phyloP scores from a whole-genome alignment of 495 filamentous ascomycete genomes.

The Aspergillus bertholletiae region DNA sequence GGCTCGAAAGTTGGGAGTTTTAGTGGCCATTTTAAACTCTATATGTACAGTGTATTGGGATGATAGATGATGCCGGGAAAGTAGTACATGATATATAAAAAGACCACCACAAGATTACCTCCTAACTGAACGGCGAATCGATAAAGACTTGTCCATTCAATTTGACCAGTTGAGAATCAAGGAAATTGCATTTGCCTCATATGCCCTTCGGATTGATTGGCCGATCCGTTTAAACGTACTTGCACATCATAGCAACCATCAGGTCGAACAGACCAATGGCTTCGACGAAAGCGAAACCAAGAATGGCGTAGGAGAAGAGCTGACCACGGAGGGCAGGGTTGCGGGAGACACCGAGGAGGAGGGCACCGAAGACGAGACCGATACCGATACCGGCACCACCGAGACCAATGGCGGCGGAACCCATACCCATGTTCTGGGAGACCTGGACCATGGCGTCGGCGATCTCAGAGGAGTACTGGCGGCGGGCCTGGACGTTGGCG shows the following conservation, averaged over 20 bases:
- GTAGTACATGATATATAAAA: constrained; percentile 33
- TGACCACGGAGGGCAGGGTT: constrained; percentile 87
- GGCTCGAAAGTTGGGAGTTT: constrained; percentile 7
- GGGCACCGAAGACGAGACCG: constrained; percentile 84
- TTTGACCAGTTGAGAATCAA: not conserved
- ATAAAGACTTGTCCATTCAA: not conserved
- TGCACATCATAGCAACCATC: constrained; percentile 89
- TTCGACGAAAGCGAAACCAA: constrained; percentile 91
- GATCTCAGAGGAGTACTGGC: constrained; percentile 77
- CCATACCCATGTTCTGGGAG: constrained; percentile 85
- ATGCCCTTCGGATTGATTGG: not conserved
- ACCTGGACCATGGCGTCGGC: constrained; percentile 81
- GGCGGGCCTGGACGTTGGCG: constrained; percentile 54
- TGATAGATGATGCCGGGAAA: constrained; percentile 18
- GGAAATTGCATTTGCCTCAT: not conserved
- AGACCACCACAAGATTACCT: constrained; percentile 25
- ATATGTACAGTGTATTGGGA: constrained; percentile 41
- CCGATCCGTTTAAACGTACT: constrained; percentile 47
- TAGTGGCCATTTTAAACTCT: constrained; percentile 39
- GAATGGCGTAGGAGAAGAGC: constrained; percentile 91
- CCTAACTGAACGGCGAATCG: constrained; percentile 6
- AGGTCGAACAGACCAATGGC: constrained; percentile 92
- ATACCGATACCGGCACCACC: constrained; percentile 91
- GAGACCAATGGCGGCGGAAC: constrained; percentile 82
- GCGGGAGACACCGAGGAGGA: constrained; percentile 79